A percentile compares a stretch with the other conserved stretches of the same genome.
Evolutionary conservation across 306 rosid species (phyloP).

Genomic region (Luffa aegyptiaca): DNA sequence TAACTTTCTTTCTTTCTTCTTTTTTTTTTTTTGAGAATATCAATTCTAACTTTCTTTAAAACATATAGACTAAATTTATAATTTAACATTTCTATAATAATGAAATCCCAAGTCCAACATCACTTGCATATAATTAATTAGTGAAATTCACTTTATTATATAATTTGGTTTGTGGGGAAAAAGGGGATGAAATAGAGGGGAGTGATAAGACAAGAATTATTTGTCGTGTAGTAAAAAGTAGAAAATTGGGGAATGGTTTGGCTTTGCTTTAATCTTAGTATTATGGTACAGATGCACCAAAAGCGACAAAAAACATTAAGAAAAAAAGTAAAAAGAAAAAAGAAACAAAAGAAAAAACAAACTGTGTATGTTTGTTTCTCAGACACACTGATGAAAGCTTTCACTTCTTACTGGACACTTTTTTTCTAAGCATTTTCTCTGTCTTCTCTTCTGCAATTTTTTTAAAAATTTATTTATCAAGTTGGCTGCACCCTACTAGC

Average conservation of each 20-base stretch:
- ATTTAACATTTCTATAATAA: too few species aligned
- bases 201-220: not conserved
- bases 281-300: not conserved
- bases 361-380: not conserved
- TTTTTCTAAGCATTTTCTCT: not conserved
- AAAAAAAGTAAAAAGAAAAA: not conserved
- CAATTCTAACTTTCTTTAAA: too few species aligned
- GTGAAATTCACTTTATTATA: too few species aligned
- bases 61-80: too few species aligned
- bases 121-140: too few species aligned
- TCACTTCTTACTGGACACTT: not conserved
- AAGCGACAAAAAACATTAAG: not conserved
- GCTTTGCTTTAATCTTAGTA: not conserved
- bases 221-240: not conserved
- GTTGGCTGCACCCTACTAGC: not conserved
- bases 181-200: not conserved
- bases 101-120: too few species aligned
- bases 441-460: not conserved
- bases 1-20: too few species aligned
- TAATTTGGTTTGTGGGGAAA: too few species aligned
- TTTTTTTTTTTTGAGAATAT: too few species aligned
- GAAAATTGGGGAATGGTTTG: not conserved
- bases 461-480: not conserved
- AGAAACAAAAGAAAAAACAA: not conserved
- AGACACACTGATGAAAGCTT: not conserved